phyloP scores from a whole-genome alignment of 148 eudicot genomes.

The Dianthus caryophyllus region DNA sequence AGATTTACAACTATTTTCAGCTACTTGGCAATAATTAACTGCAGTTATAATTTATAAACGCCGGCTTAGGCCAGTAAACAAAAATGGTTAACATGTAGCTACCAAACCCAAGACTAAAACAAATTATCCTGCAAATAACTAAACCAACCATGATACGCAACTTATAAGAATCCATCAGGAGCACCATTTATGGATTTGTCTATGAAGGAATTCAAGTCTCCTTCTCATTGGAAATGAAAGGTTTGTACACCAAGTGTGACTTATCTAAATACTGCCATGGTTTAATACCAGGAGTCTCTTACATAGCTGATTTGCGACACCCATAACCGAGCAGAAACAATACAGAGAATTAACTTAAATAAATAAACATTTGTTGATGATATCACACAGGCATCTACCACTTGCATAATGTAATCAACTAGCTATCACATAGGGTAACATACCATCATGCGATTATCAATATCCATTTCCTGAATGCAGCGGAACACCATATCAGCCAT shows the following conservation, averaged over 20 bases:
- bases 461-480: slow-evolving; percentile 99
- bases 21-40: neutral
- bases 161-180: neutral
- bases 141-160: no score
- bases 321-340: no score
- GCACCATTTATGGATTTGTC: neutral
- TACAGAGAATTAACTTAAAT: no score
- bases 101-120: neutral
- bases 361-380: no score
- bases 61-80: neutral
- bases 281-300: no score
- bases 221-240: neutral
- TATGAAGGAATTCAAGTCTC: neutral
- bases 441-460: slow-evolving; percentile 99
- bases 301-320: no score
- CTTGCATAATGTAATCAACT: no score
- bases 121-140: no score
- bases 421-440: no score
- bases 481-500: slow-evolving; percentile 98
- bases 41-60: neutral
- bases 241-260: neutral
- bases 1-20: no score
- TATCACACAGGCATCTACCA: no score
- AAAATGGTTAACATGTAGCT: neutral
- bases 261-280: neutral